Evolutionary conservation across 257 asterid species (phyloP).

Genomic region (Anisodus tanguticus): DNA sequence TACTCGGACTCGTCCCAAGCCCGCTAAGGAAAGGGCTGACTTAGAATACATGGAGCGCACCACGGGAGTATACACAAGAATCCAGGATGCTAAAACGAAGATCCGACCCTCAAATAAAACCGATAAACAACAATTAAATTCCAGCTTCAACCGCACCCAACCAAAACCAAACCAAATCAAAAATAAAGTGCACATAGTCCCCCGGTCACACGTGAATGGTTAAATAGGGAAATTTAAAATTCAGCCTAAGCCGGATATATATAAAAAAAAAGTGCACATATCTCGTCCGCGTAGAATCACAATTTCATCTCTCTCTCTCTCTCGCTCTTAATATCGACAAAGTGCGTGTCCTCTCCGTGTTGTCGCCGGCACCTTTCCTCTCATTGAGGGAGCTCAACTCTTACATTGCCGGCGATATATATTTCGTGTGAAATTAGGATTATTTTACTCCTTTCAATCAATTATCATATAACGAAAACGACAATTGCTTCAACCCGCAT

Average conservation of each 20-base stretch:
- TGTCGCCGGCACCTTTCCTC: background rate
- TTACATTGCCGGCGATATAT: background rate
- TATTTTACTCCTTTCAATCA: background rate
- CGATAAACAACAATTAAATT: background rate
- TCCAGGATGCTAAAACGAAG: slow-evolving; percentile 2
- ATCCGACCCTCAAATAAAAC: slow-evolving; percentile 24
- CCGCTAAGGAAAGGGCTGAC: too few species aligned
- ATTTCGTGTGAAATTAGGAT: background rate
- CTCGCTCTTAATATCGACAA: background rate
- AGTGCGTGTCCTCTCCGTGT: background rate
- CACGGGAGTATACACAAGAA: background rate
- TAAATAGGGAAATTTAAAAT: too few species aligned
- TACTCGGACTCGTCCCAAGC: too few species aligned
- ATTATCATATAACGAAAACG: too few species aligned
- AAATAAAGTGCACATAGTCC: too few species aligned
- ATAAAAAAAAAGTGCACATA: background rate
- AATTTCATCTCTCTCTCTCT: background rate
- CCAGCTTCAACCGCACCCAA: background rate
- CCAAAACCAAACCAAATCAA: too few species aligned
- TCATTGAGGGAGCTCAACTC: background rate
- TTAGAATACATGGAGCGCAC: slow-evolving; percentile 28
- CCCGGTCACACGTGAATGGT: too few species aligned
- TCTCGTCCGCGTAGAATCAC: background rate
- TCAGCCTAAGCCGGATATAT: too few species aligned
- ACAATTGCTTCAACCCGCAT: too few species aligned